Percentiles rank a stretch among this genome's conserved stretches.
Evolutionary conservation across 2,329 filamentous ascomycete species (phyloP).

Genomic region (Neonectria coccinea): DNA sequence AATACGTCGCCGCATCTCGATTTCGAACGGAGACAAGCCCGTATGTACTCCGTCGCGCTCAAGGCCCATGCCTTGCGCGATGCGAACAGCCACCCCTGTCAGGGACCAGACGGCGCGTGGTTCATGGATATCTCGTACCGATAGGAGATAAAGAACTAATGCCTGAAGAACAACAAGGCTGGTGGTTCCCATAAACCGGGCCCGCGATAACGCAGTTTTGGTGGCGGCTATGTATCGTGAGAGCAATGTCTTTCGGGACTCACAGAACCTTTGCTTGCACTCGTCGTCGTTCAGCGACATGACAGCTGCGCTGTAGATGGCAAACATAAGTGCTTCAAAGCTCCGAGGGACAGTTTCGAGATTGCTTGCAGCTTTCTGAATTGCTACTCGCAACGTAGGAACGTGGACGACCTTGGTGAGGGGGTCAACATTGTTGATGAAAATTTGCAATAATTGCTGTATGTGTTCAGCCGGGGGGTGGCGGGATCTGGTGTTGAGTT

Average conservation of each 20-base stretch:
- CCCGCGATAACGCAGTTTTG: neutral
- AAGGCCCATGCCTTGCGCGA: conserved; percentile 22
- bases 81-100: conserved; percentile 14
- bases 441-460: neutral
- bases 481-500: neutral
- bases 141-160: neutral
- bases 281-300: conserved; percentile 4
- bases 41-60: conserved; percentile 15
- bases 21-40: conserved; percentile 17
- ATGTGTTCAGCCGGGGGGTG: neutral
- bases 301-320: conserved; percentile 6
- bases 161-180: conserved; percentile 2
- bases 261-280: neutral
- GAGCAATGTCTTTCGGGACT: neutral
- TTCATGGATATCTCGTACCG: conserved; percentile 5
- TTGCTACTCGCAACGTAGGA: neutral
- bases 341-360: neutral
- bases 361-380: neutral
- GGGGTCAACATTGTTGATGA: neutral
- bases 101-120: conserved; percentile 12
- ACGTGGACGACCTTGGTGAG: neutral
- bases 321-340: conserved; percentile 2
- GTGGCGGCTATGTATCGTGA: neutral
- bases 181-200: neutral
- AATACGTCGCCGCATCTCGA: conserved; percentile 24